phyloP scores from a whole-genome alignment of 768 basidiomycete genomes.

The Lactifluus volemus region DNA sequence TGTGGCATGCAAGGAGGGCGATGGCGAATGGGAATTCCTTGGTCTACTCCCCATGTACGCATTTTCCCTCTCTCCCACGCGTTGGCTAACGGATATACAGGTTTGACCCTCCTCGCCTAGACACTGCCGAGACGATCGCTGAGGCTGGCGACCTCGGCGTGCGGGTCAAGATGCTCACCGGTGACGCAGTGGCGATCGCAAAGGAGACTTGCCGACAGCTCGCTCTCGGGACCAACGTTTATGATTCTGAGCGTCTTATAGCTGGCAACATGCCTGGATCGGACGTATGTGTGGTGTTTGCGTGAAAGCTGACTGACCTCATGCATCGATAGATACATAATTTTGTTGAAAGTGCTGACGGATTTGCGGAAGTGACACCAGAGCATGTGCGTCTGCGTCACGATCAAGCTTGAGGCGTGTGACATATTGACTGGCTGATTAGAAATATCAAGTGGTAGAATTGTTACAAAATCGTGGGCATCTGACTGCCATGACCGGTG shows the following conservation, averaged over 20 bases:
- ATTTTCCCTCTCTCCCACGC: background rate
- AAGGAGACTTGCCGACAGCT: conserved; percentile 40
- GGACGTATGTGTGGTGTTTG: conserved; percentile 20
- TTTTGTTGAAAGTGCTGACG: conserved; percentile 42
- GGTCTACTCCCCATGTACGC: conserved; percentile 28
- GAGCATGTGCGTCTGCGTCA: conserved; percentile 30
- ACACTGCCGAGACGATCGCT: conserved; percentile 37
- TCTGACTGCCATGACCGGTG: conserved; percentile 38
- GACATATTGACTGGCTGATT: background rate
- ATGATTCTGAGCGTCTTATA: conserved; percentile 38
- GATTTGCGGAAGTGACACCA: conserved; percentile 43
- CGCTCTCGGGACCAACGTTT: conserved; percentile 37
- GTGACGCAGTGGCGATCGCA: conserved; percentile 42
- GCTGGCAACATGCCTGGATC: conserved; percentile 36
- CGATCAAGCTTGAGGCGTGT: background rate
- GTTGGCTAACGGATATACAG: conserved; percentile 24
- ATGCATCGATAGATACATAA: conserved; percentile 27
- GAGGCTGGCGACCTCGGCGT: conserved; percentile 38
- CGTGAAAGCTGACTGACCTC: background rate
- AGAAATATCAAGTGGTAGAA: conserved; percentile 29
- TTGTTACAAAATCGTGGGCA: conserved; percentile 35
- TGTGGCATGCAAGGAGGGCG: conserved; percentile 37
- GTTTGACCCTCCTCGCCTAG: conserved; percentile 39
- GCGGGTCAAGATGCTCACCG: conserved; percentile 43
- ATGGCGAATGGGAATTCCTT: conserved; percentile 35